Evolutionary conservation across 2,329 filamentous ascomycete genomes (phyloP), one percentile per base, ranked within the genome.

Genomic region (Talaromyces albobiverticillius): DNA sequence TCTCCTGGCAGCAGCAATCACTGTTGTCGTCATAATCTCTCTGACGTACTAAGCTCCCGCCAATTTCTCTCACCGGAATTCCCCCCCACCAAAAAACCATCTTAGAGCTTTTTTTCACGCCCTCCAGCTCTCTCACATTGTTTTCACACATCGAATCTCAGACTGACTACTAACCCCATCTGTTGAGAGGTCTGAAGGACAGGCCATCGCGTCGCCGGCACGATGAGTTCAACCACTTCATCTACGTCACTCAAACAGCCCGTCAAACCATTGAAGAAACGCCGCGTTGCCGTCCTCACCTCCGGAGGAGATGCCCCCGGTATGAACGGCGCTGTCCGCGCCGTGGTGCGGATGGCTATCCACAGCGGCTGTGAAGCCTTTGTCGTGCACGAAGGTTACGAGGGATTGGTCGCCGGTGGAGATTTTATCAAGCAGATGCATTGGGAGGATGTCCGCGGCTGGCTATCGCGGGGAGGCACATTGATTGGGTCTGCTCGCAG

Each of bases 401-500:
- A 97, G 68, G 94, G 94, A 40, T 81, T 99, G 51, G 93, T 99
- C 25, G 84, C 88, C 62, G 94, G 93, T 63, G 91, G 90, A 45
- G 82, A 91, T 68, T 84, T 93, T 76, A 97, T 99, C 75, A 84
- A 83, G 64, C 83, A 89, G 75, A 90, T 95, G 84, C 77, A 83
- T 48, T 97, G 93, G 93, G 84, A 95, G 60, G 91, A 96, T 68
- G 94, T 99, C 54, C 87, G 94, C 64, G 93, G 94, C 65, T 99
- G 88, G 81, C 82, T 96, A 51, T 93, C 90, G 29, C 91, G 95
- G 70, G 94, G 94, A 59, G 94, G 94, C 59, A 99, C 94, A 14
- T 82, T 96, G 59, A 97, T 99, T 67, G 94, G 94, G 58, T 97
- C 94, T 38, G 94, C 94, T 54, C 83, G 94, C 59, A 96, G 92